Conservation (phyloP, 129 eudicot species). For the Escallonia herrerae region DNA sequence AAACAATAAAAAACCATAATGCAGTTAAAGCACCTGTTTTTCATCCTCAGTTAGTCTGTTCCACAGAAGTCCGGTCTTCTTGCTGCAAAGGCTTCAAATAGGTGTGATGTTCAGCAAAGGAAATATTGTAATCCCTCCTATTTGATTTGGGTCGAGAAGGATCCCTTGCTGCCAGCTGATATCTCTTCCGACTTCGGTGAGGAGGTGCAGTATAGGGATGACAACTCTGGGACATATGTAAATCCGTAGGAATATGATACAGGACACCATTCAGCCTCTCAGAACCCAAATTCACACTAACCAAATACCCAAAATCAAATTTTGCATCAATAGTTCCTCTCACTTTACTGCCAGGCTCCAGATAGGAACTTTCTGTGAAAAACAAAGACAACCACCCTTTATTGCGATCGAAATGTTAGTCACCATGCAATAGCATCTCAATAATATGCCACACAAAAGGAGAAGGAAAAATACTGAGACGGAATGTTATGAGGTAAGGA, state of each 20-base stretch:
- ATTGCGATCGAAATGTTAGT: too few relatives aligned
- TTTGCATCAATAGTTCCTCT: constrained; percentile 81
- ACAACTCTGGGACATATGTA: constrained; percentile 22
- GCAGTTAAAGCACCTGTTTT: constrained; percentile 37
- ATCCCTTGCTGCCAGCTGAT: constrained; percentile 46
- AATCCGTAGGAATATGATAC: constrained; percentile 51
- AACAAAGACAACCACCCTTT: too few relatives aligned
- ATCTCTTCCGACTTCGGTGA: constrained; percentile 41
- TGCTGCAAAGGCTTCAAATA: constrained; percentile 50
- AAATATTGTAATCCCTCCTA: constrained; percentile 57
- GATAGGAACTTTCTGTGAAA: constrained; percentile 34
- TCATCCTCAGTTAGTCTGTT: constrained; percentile 61
- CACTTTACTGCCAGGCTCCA: constrained; percentile 58
- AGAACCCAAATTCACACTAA: constrained; percentile 63
- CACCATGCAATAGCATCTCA: too few relatives aligned
- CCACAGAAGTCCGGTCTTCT: constrained; percentile 56
- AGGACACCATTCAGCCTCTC: constrained; percentile 78
- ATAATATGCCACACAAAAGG: too few relatives aligned
- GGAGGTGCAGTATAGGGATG: constrained; percentile 26
- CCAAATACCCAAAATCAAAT: constrained; percentile 70
- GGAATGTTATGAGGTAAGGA: too few relatives aligned
- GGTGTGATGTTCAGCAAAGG: constrained; percentile 58
- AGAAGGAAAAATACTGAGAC: too few relatives aligned
- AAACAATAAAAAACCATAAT: not conserved
- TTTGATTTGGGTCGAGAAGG: constrained; percentile 53